Conservation (phyloP, 139 green algal genomes). For the Auxenochlorella pyrenoidosa region DNA sequence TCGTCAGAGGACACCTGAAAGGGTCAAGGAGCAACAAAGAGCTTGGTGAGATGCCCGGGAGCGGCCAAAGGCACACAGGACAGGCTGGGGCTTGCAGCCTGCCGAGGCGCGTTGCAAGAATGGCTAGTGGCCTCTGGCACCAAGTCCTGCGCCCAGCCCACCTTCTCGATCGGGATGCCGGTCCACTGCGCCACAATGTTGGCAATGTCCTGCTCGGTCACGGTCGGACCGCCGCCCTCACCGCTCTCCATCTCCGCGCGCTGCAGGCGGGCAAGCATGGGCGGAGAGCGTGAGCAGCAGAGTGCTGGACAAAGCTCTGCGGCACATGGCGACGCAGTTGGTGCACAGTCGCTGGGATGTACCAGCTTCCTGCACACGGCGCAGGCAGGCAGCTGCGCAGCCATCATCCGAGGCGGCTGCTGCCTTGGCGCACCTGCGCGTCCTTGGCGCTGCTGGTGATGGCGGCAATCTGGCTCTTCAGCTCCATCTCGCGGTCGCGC, state of each 20-base stretch:
- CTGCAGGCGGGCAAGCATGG: not conserved
- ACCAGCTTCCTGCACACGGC: no score
- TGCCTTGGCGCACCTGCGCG: not conserved
- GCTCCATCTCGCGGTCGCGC: conserved; percentile 97
- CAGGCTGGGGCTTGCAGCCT: no score
- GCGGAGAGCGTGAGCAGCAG: no score
- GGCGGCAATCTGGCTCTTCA: conserved; percentile 94
- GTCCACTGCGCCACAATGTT: conserved; percentile 97
- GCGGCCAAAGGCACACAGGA: no score
- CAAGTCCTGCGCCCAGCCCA: conserved; percentile 35
- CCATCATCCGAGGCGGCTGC: no score
- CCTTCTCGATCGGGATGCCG: conserved; percentile 89
- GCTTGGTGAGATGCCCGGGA: no score
- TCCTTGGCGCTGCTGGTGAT: conserved; percentile 70
- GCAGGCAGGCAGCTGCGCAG: not conserved
- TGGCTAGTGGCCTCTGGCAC: no score
- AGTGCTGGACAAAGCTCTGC: no score
- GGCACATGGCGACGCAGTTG: no score
- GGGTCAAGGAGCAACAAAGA: not conserved
- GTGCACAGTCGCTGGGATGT: no score
- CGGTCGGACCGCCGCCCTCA: conserved; percentile 75
- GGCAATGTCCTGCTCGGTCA: conserved; percentile 96
- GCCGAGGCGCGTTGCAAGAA: no score
- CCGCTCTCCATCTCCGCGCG: conserved; percentile 81
- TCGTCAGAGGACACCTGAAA: conserved; percentile 86